A percentile compares a stretch with the other conserved stretches of the same genome.
phyloP scores from a whole-genome alignment of 176 grass and related monocot genomes.

The Panicum miliaceum region DNA sequence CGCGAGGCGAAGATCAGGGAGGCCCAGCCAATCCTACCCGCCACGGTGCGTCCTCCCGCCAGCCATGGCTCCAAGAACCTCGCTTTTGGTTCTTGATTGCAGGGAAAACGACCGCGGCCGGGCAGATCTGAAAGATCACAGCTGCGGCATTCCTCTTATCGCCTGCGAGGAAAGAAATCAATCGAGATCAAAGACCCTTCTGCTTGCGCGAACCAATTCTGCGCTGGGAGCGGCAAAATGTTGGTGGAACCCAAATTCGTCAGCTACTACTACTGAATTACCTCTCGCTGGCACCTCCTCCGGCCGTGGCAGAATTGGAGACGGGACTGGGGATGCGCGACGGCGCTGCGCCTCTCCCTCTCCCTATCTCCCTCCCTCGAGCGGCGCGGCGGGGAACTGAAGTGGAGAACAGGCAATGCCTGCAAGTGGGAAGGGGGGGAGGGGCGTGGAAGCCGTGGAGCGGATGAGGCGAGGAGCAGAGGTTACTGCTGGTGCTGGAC shows the following conservation, averaged over 20 bases:
- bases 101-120: too few species aligned
- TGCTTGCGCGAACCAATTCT: background rate
- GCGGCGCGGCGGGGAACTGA: background rate
- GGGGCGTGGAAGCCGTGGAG: constrained; percentile 18
- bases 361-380: background rate
- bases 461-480: constrained; percentile 3
- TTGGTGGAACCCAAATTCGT: background rate
- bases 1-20: constrained; percentile 10
- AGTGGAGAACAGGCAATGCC: constrained; percentile 36
- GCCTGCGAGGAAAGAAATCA: background rate
- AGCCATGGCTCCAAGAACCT: constrained; percentile 2
- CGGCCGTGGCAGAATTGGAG: background rate
- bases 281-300: background rate
- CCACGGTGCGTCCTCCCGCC: background rate
- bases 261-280: background rate
- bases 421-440: background rate
- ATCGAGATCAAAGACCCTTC: background rate
- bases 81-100: background rate
- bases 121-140: constrained; percentile 47
- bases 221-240: constrained; percentile 27
- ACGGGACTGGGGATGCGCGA: too few species aligned
- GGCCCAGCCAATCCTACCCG: background rate
- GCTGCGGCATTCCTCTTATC: background rate
- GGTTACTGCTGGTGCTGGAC: background rate
- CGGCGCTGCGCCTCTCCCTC: background rate